Conservation (phyloP, 208 protist genomes). For the Herpetomonas muscarum region DNA sequence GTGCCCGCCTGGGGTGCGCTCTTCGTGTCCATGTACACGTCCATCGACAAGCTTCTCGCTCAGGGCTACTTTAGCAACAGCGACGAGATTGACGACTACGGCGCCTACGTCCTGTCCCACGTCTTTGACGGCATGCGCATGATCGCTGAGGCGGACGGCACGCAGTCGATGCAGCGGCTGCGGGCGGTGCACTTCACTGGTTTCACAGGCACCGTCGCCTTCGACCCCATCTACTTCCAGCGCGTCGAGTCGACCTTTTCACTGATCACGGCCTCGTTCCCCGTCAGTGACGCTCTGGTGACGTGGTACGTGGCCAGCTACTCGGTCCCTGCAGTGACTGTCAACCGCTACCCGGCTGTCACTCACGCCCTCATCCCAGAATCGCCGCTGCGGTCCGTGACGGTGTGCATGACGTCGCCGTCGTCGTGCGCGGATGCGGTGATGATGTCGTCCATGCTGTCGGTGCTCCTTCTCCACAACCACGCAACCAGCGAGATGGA, state of each 20-base stretch:
- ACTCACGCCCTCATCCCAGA: constrained; percentile 34
- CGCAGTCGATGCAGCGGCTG: constrained; percentile 31
- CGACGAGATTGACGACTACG: constrained; percentile 53
- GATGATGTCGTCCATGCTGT: constrained; percentile 55
- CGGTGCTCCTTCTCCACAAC: constrained; percentile 52
- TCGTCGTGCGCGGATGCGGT: constrained; percentile 47
- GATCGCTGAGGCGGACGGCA: constrained; percentile 29
- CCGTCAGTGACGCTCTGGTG: constrained; percentile 41
- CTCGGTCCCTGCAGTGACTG: constrained; percentile 20
- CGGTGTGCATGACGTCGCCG: constrained; percentile 69
- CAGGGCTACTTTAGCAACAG: constrained; percentile 36
- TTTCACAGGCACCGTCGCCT: constrained; percentile 68
- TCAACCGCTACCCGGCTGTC: constrained; percentile 26
- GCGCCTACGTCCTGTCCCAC: constrained; percentile 76
- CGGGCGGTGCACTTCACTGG: constrained; percentile 50
- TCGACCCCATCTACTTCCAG: constrained; percentile 67
- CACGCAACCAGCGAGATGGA: constrained; percentile 11
- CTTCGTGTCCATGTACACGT: constrained; percentile 62
- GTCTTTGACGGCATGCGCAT: constrained; percentile 73
- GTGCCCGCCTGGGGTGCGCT: constrained; percentile 55
- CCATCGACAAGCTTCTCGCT: constrained; percentile 28
- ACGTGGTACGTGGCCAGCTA: constrained; percentile 50
- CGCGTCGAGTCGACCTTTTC: constrained; percentile 50
- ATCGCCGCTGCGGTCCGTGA: constrained; percentile 59
- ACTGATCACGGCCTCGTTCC: constrained; percentile 42